Base-by-base conservation (phyloP, 352 stramenopile species). In the Discostella stelligera region DNA sequence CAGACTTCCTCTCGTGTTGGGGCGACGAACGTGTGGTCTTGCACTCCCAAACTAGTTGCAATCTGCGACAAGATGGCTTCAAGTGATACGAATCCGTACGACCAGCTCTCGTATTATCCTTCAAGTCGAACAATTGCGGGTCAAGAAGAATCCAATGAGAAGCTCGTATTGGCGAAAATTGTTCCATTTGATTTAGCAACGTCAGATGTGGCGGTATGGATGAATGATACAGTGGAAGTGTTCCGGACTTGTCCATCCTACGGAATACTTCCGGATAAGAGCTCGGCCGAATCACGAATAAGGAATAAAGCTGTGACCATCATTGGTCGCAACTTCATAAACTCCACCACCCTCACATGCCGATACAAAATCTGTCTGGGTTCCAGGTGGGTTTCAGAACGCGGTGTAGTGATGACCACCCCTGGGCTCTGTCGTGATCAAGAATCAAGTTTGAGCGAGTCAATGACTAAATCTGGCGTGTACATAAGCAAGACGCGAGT, bases 151-250 rank as follows among this genome's bases (percentile, higher is more conserved):
- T 96, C 89, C 0, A 91, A 86, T 10, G 95, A 98, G 89, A 87
- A 97, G 39, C 82, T 96, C 60, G 94, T 97, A 13, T 89, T 98
- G 11, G 88, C 91, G 13, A 91, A 96, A 21, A 80, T 98, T 6
- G 90, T 97, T 25, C 95, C 96, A 0, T 93, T 98, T n/a, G 98
- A 98, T 71, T 77, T 91, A 39, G 11, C 62, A 4, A 52, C 41
- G 56, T 77, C 62, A 49, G 74, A 79, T 64, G 60, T 82, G 95
- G 90, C 7, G 86, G 90, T 3, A 44, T 98, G 95, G 96, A 85
- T 85, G 21, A 99, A 99, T 81, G 95, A 98, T 72, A 98, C 96
- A 7, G 64, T 98, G n/a, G 95, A 98, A 73, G 82, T 95, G 1
- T 93, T 97, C 41, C 90, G 95, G n/a, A 72, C 86, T 8, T 98